phyloP scores from a whole-genome alignment of 768 basidiomycete species.

The Boletellus ananas region DNA sequence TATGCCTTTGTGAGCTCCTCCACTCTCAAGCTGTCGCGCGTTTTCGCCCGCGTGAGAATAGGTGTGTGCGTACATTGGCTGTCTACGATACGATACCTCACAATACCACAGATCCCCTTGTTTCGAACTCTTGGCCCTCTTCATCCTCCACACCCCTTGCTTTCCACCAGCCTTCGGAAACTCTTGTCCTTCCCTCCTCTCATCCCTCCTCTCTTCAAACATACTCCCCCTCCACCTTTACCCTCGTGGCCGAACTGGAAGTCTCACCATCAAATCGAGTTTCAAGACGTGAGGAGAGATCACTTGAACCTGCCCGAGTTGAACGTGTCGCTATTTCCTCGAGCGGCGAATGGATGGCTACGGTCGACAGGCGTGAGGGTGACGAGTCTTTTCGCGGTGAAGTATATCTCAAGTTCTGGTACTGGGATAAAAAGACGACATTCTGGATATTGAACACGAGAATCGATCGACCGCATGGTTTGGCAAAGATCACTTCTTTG shows the following conservation, averaged over 20 bases:
- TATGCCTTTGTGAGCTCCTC: slow-evolving; percentile 71
- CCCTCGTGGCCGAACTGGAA: slow-evolving; percentile 82
- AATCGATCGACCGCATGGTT: slow-evolving; percentile 83
- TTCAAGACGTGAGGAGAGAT: slow-evolving; percentile 73
- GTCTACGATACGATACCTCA: not conserved
- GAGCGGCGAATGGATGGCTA: slow-evolving; percentile 88
- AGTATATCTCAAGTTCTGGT: slow-evolving; percentile 88
- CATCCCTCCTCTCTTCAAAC: slow-evolving; percentile 95
- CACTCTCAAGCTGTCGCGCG: slow-evolving; percentile 67
- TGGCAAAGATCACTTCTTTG: slow-evolving; percentile 54
- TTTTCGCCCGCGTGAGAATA: slow-evolving; percentile 73
- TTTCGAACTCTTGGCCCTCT: slow-evolving; percentile 35
- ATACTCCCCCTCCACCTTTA: slow-evolving; percentile 70
- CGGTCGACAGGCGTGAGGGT: slow-evolving; percentile 71
- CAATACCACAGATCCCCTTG: slow-evolving; percentile 33
- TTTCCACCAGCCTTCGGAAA: slow-evolving; percentile 66
- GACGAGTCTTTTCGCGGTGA: slow-evolving; percentile 64
- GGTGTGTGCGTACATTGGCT: slow-evolving; percentile 41
- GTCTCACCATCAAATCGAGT: slow-evolving; percentile 92
- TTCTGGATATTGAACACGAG: slow-evolving; percentile 82
- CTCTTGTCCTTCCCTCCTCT: slow-evolving; percentile 86
- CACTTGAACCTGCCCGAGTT: slow-evolving; percentile 71
- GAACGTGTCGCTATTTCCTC: slow-evolving; percentile 63
- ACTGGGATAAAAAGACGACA: slow-evolving; percentile 63
- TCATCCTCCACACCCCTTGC: slow-evolving; percentile 60